Evolutionary conservation across 257 asterid species (phyloP), one percentile per base, ranked within the genome.

Genomic region (Przewalskia tangutica): DNA sequence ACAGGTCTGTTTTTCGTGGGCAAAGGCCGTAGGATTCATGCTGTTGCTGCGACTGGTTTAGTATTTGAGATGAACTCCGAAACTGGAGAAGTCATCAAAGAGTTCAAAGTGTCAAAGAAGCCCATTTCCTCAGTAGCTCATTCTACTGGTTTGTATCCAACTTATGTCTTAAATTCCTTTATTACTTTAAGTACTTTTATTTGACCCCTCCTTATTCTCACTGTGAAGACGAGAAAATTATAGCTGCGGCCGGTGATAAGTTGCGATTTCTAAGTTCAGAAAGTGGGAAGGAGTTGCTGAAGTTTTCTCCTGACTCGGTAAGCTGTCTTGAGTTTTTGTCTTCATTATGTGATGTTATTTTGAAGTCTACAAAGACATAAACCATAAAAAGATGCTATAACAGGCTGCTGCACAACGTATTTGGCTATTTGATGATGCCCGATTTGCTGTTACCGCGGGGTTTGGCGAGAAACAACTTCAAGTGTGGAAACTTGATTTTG

Each of bases 241-340:
- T 84, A 65, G 87, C 85, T 79, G 84, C 63, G 8, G 84, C 79
- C 82, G 80, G 85, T 84, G 67, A 78, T 40, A 86, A 66, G 82
- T 64, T 86, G 75, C 66, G 82, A 82, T 78, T 86, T 66, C 51
- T 73, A 75, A 84, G 81, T 75, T 32, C 53, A n/a, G 77, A 84
- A 77, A 85, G 66, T 8, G 87, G 83, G 78, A 77, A 84, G 64
- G 87, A 84, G 64, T 62, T 82, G 81, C 77, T 80, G 58, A 86
- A 82, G 81, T 73, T 86, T 36, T 84, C 87, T 60, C 81, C 89
- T 71, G 66, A 77, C 56, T 73, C 44, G 77, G 89, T 86, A 82
- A 60, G 84, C 50, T 42, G 38, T 20, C 62, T 42, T 17, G 77
- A 13, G 44, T 60, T 54, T 48, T n/a, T 64, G 32, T 77, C 59